Conservation (phyloP, 1,284 basidiomycete genomes). For the Peniophora sp. region DNA sequence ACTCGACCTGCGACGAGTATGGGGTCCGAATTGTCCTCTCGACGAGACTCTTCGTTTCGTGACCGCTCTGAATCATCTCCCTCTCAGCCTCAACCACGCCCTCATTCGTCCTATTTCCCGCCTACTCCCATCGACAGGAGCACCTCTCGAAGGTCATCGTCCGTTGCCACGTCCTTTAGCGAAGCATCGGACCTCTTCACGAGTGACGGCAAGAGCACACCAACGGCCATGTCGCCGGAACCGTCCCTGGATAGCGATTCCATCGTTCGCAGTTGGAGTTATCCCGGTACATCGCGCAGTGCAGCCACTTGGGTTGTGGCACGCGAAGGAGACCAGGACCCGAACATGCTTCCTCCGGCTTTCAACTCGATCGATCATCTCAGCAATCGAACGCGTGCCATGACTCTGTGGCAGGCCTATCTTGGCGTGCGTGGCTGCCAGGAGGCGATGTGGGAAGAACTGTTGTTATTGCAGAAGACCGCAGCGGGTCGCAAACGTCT, state of each 20-base stretch:
- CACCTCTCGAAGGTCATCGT: not conserved
- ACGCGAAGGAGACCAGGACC: conserved; percentile 23
- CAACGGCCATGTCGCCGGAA: not conserved
- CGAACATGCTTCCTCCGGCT: conserved; percentile 17
- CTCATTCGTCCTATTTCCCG: not conserved
- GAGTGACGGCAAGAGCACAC: not conserved
- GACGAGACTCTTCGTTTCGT: not conserved
- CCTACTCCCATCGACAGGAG: not conserved
- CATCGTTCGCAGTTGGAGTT: conserved; percentile 1
- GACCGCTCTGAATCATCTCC: not conserved
- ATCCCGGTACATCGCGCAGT: not conserved
- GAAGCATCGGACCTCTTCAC: conserved; percentile 5
- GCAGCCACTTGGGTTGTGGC: conserved; percentile 16
- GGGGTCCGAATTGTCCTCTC: not conserved
- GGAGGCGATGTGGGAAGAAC: conserved; percentile 77
- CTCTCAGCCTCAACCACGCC: not conserved
- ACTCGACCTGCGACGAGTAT: no score
- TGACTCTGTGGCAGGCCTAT: conserved; percentile 63
- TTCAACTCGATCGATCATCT: conserved; percentile 35
- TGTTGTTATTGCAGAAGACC: conserved; percentile 43
- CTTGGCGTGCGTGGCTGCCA: conserved; percentile 58
- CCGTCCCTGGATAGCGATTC: not conserved
- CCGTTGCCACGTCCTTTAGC: not conserved
- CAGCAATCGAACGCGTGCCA: conserved; percentile 54
- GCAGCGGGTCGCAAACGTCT: conserved; percentile 44